phyloP scores from a whole-genome alignment of 768 basidiomycete species.

The Trametes elegans region DNA sequence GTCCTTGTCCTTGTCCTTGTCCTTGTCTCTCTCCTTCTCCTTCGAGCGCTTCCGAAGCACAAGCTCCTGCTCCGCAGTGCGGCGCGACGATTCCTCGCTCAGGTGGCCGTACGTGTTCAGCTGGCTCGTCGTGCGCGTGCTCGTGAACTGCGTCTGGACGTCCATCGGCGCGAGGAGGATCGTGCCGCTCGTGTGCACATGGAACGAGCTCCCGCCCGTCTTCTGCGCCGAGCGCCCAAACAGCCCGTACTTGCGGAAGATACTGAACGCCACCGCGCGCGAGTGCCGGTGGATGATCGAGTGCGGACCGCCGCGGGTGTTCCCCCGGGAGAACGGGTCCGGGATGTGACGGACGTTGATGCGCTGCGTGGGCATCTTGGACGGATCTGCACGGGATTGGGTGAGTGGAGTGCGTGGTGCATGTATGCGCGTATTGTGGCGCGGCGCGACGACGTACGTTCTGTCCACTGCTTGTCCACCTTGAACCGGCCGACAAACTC shows the following conservation, averaged over 20 bases:
- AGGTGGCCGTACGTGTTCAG: conserved; percentile 67
- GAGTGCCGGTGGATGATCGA: conserved; percentile 82
- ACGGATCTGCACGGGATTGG: conserved; percentile 35
- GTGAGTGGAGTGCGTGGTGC: neutral
- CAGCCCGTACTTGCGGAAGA: conserved; percentile 60
- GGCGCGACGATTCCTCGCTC: conserved; percentile 36
- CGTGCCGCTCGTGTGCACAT: conserved; percentile 26
- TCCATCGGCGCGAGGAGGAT: conserved; percentile 70
- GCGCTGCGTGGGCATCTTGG: conserved; percentile 66
- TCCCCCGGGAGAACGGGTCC: conserved; percentile 44
- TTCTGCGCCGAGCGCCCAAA: conserved; percentile 21
- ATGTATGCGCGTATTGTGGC: too few relatives aligned
- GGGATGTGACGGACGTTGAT: conserved; percentile 57
- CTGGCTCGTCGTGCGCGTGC: conserved; percentile 68
- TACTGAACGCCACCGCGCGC: conserved; percentile 73
- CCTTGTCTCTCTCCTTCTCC: conserved; percentile 30
- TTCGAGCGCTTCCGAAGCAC: conserved; percentile 29
- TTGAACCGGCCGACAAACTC: conserved; percentile 61
- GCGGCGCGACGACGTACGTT: conserved; percentile 28
- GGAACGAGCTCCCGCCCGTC: conserved; percentile 17
- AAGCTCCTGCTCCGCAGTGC: conserved; percentile 5
- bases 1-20: conserved; percentile 28
- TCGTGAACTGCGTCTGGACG: conserved; percentile 79
- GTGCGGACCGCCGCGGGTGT: conserved; percentile 51
- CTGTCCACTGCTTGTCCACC: conserved; percentile 45